Base-by-base conservation (phyloP, 2,329 filamentous ascomycete species). In the Ophiostoma quercus region DNA sequence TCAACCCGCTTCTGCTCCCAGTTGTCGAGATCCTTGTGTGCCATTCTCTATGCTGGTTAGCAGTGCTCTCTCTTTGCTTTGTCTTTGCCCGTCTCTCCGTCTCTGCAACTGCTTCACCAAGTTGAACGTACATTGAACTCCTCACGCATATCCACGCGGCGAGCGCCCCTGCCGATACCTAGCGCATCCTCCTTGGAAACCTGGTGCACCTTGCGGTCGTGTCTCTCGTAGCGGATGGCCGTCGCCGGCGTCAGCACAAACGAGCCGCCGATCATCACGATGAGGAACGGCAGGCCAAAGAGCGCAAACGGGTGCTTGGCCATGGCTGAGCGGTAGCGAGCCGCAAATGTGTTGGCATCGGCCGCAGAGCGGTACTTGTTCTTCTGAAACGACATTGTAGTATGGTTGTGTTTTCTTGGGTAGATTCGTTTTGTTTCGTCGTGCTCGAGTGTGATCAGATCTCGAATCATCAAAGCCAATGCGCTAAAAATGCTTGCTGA, bases 1-100 rank as follows among this genome's bases (percentile, higher is more conserved):
- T 97, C 88, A 12, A 98, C 93, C 68, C 96, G 88, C 80, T 95
- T 96, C 81, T 98, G 95, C 79, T 98, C 94, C 95, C 95, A 99
- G 77, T 92, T 87, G 76, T 99, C 94, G 72, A 98, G 81, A 77
- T 98, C 95, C 79, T 96, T 96, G 41, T 92, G 91, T 74, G 92
- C 91, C 54, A 92, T 83, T 80, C 88, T 87, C 91, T 95, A 79
- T 41, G 60, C 51, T 19, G 22, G 8, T 37, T 7, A 12, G 12
- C 32, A 14, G 65, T 47, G n/a, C 39, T 8, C 12, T 25, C 6
- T n/a, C 19, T 25, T 25, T 65, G 62, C 19, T 37, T 19, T 16
- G 43, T 22, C 6, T 34, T 11, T 54, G 14, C 11, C 29, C 12
- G 12, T 51, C 47, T n/a, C 19, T 22, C 9, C 60, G 41, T 37